These are phyloP conservation scores for Schizophyllum commune DNA, from an alignment of 1,284 basidiomycete species.

Conservation along the genomic window DNA sequence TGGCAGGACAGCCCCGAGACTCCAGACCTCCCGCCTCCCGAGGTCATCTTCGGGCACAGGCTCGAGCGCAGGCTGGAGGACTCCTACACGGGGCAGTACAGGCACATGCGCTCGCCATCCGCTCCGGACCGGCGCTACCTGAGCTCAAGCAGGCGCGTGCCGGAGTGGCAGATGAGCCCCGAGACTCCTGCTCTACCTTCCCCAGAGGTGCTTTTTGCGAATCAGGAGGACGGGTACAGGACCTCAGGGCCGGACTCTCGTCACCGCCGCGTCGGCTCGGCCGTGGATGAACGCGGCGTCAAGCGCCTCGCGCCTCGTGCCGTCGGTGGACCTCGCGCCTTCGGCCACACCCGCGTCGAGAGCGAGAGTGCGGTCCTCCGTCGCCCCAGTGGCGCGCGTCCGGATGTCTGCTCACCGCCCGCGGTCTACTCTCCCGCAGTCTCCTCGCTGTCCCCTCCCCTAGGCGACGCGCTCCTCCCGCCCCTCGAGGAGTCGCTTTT, in stretches of 20 bases:
- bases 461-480: neutral
- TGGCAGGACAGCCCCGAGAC: neutral
- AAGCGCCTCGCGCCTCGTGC: neutral
- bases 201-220: neutral
- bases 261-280: neutral
- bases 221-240: neutral
- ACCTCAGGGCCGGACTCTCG: neutral
- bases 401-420: neutral
- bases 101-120: neutral
- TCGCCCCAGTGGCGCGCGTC: neutral
- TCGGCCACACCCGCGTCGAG: neutral
- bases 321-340: neutral
- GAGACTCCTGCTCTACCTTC: neutral
- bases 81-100: neutral
- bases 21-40: neutral
- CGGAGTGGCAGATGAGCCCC: neutral
- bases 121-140: neutral
- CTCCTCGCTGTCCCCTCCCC: neutral
- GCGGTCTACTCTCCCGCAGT: neutral
- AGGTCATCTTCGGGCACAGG: neutral
- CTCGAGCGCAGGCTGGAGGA: neutral
- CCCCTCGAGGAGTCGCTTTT: neutral
- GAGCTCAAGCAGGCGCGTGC: neutral
- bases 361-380: neutral
- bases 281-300: neutral